A percentile compares a stretch with the other conserved stretches of the same genome.
Conservation (phyloP, 163 green algal species). For the Prototheca wickerhamii region DNA sequence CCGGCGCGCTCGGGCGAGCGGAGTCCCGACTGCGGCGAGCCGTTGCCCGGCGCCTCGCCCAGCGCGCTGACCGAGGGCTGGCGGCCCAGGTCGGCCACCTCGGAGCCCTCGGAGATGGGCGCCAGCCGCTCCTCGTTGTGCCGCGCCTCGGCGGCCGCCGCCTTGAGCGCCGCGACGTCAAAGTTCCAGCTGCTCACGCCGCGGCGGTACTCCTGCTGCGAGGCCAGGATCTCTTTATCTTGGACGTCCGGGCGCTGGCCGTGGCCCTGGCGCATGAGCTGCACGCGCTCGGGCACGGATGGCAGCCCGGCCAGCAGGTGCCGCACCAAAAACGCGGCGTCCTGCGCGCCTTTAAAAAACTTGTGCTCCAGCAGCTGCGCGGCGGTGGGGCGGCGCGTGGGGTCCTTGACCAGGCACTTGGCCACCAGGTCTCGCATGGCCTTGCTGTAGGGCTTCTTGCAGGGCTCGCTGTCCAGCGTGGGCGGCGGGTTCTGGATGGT, state of each 20-base stretch:
- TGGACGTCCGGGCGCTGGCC: constrained; percentile 20
- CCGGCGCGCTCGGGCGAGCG: background rate
- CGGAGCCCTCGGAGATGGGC: constrained; percentile 25
- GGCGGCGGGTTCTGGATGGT: constrained; percentile 90
- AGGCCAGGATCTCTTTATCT: constrained; percentile 33
- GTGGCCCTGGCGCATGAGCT: constrained; percentile 62
- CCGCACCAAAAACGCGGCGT: constrained; percentile 43
- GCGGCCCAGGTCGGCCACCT: background rate
- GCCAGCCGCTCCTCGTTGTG: constrained; percentile 15
- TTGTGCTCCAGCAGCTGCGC: constrained; percentile 88
- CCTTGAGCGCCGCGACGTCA: constrained; percentile 78
- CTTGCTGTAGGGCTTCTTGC: constrained; percentile 44
- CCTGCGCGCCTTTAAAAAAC: constrained; percentile 84
- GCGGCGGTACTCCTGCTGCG: constrained; percentile 35
- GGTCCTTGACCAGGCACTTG: constrained; percentile 93
- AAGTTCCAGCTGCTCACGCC: constrained; percentile 94
- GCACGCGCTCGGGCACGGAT: constrained; percentile 69
- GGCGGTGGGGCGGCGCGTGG: constrained; percentile 69
- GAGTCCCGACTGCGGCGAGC: background rate
- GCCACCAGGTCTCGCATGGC: constrained; percentile 86
- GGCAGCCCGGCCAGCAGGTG: constrained; percentile 71
- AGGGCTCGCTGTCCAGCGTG: constrained; percentile 65
- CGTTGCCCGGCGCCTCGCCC: background rate
- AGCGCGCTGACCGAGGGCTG: background rate
- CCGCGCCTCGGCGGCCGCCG: constrained; percentile 45